A percentile compares a stretch with the other conserved stretches of the same genome.
phyloP scores from a whole-genome alignment of 169 alveolate species.

The Cryptosporidium bovis region DNA sequence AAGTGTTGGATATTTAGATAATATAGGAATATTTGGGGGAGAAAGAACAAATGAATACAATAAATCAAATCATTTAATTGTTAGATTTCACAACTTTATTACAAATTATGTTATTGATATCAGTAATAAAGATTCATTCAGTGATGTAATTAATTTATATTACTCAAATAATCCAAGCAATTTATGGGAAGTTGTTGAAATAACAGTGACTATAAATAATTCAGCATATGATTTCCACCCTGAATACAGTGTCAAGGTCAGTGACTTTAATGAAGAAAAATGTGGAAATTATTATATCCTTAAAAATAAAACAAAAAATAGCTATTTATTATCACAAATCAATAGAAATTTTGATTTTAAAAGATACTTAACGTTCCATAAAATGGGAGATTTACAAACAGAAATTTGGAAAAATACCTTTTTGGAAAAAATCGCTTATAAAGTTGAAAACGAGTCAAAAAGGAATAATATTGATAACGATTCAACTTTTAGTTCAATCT shows the following conservation, averaged over 20 bases:
- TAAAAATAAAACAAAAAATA: conserved; percentile 18
- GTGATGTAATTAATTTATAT: conserved; percentile 12
- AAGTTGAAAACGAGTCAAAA: neutral
- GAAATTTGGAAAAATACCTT: conserved; percentile 32
- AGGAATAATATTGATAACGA: too few relatives aligned
- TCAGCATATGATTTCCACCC: neutral
- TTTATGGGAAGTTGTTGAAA: conserved; percentile 9
- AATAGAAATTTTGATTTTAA: neutral
- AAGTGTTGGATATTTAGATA: conserved; percentile 9
- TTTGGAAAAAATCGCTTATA: neutral
- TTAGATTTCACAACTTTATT: conserved; percentile 1
- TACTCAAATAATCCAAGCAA: neutral
- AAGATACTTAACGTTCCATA: neutral
- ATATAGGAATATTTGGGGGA: neutral
- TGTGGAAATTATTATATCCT: neutral
- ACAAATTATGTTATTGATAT: conserved; percentile 3
- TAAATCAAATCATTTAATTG: conserved; percentile 4
- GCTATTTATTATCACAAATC: conserved; percentile 12
- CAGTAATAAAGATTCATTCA: neutral
- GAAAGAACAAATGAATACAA: too few relatives aligned
- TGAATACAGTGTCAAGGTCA: neutral
- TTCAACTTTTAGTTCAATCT: too few relatives aligned
- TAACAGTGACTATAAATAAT: conserved; percentile 1
- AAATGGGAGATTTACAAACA: neutral
- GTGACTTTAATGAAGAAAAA: neutral